Evolutionary conservation across 176 grass and related monocot genomes (phyloP), one percentile per base, ranked within the genome.

Genomic region (Aegilops tauschii): DNA sequence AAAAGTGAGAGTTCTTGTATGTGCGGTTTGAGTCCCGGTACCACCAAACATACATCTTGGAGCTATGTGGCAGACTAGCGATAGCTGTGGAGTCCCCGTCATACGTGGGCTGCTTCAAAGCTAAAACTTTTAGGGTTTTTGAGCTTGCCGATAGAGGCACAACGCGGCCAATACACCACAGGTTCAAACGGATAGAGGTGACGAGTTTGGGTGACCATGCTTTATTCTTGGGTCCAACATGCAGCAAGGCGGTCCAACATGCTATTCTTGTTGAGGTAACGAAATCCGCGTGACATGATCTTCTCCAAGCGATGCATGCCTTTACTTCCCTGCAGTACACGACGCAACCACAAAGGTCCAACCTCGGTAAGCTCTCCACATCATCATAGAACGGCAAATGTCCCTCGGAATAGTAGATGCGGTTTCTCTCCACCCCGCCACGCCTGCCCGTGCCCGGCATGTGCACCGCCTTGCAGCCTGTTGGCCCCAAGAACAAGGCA

Each of bases 311-410:
- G 89, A 69, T 97, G 92, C 6, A 30, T 13, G 30, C 2, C 65
- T 67, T 67, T 5, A 4, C 31, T 67, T 67, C 29, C 1, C 1
- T 3, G 8, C 65, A 67, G 31, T 13, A 17, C 12, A 67, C 29
- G 7, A 8, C 13, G 6, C 13, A 17, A 17, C 29, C 16, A 32
- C 65, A 28, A 5, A 67, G 28, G 29, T 67, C 64, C 28, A 17
- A 32, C 49, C 89, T 86, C 65, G 89, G 90, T 65, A 61, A 83
- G 90, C 50, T 88, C 94, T 65, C 40, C 40, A 42, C 9, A 42
- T 42, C 39, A 42, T 42, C 8, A 7, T 42, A 0, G 39, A 42
- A 42, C 1, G 39, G 0, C 39, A 42, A 42, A 42, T 42, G 39
- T 42, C 39, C 39, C 39, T 42, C 39, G 28, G 65, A 42, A 42